These are phyloP conservation scores for Diospyros lotus DNA, from an alignment of 148 eudicot genomes.

Conservation along the genomic window DNA sequence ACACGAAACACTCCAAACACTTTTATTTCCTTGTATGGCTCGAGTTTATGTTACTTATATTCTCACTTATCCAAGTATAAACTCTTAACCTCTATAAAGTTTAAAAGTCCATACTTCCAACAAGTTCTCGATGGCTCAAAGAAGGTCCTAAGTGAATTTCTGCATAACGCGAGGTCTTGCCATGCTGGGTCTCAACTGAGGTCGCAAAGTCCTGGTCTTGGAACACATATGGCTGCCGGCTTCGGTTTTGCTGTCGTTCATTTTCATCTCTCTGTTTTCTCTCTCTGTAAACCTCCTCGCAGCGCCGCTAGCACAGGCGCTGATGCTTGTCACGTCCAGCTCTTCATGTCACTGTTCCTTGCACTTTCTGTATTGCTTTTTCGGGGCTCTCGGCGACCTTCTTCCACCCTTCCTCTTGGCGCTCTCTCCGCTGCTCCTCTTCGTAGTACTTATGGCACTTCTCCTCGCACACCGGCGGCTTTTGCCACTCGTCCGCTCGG, in stretches of 20 bases:
- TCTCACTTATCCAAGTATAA: too few relatives aligned
- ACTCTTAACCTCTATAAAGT: too few relatives aligned
- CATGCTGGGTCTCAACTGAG: conserved; percentile 36
- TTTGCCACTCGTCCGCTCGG: conserved; percentile 17
- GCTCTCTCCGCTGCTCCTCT: conserved; percentile 21
- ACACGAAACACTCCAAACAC: too few relatives aligned
- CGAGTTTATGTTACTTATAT: too few relatives aligned
- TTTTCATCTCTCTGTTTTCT: not conserved
- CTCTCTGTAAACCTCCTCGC: conserved; percentile 15
- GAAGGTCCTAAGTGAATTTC: conserved; percentile 52
- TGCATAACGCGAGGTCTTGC: conserved; percentile 46
- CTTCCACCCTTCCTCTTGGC: conserved; percentile 8
- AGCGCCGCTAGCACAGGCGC: too few relatives aligned
- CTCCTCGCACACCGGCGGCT: conserved; percentile 16
- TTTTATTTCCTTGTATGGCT: too few relatives aligned
- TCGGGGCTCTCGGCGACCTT: conserved; percentile 5
- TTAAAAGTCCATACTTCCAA: conserved; percentile 56
- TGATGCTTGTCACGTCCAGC: conserved; percentile 2
- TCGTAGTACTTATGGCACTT: conserved; percentile 23
- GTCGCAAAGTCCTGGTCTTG: conserved; percentile 48
- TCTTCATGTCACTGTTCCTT: conserved; percentile 1
- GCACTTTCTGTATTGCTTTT: conserved; percentile 19
- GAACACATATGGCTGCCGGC: conserved; percentile 58
- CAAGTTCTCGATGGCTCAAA: conserved; percentile 66
- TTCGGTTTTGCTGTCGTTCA: conserved; percentile 5